Base-by-base conservation (phyloP, 768 basidiomycete genomes). In the Leccinum pellstonianum region DNA sequence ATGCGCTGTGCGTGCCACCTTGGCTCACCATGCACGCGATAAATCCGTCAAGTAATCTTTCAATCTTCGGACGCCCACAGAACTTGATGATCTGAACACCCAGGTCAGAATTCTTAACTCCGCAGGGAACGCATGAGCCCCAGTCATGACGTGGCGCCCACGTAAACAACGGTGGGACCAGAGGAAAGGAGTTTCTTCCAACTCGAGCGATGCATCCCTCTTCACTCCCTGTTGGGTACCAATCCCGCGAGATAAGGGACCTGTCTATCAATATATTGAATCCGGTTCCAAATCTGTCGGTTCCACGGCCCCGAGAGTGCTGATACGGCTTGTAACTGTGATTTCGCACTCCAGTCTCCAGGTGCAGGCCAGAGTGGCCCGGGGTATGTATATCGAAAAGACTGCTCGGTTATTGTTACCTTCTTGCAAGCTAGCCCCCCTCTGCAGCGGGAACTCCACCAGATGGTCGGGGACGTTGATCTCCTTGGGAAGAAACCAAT, bases 31-130 rank as follows among this genome's bases (percentile, higher is more conserved):
- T 78, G 27, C 74, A 73, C 9, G 70, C 64, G 19, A 83, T 74
- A 4, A 81, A 74, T 6, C 70, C 68, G 37, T 82, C 78, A 12
- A 88, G 64, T 33, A 81, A 67, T 53, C 76, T 77, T 4, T 64
- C 66, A 17, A 86, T 67, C 48, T 77, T 75, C 2, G 86, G 86
- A 23, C 86, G 79, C 9, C 83, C 81, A 2, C 3, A 17, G 7
- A 10, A 43, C 41, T 43, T n/a, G n/a, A 43, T 43, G 41, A 19
- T 43, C 41, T 43, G n/a, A 43, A 43, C 41, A 43, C 8, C 3
- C 21, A 19, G 41, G n/a, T 11, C n/a, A 43, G 41, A 43, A 19
- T 19, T 11, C 2, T 15, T 29, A 29, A 29, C 29, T 43, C n/a
- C 41, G 41, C 11, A 43, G 41, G 41, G n/a, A 43, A 43, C n/a